Evolutionary conservation across 768 basidiomycete genomes (phyloP), one percentile per base, ranked within the genome.

Genomic region (Naganishia randhawae): DNA sequence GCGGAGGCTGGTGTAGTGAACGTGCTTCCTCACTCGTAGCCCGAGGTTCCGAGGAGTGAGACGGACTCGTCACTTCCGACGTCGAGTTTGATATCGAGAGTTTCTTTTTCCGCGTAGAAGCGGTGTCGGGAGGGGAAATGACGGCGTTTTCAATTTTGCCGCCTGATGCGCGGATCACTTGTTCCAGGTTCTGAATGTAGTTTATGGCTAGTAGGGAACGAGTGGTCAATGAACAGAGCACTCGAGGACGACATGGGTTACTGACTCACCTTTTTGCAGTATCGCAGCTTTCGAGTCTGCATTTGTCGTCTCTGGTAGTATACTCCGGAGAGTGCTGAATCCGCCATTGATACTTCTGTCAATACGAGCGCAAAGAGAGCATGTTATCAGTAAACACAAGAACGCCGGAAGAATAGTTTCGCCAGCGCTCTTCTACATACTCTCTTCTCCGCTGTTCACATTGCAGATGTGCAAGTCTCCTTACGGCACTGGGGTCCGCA

Each of bases 391-490:
- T 45, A 27, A 41, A 50, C 45, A 13, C 22, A n/a, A 39, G 19
- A 37, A n/a, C n/a, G n/a, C n/a, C n/a, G n/a, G n/a, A n/a, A n/a
- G n/a, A n/a, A n/a, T n/a, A n/a, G 13, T 1, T n/a, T 3, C 1
- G 3, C 11, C 19, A 22, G 4, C 19, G 19, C 19, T 6, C 3
- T 1, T 48, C n/a, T 11, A 69, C 68, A 65, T 45, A 70, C 65
- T 70, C 69, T 70, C 69, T 50, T 63, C 69, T 54, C 39, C 69
- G 19, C 50, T 70, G 69, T 45, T 70, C 69, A 55, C 69, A 70
- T 29, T 70, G 69, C 61, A 70, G 35, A 63, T 70, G 69, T 0
- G 69, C 69, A 17, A 70, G 33, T 16, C 69, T 54, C 32, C 69
- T 50, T 2, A 64, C 63, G 22, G 69, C 69, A 63, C 48, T 66